These are phyloP conservation scores for Phaeosphaeriaceae sp. DNA, from an alignment of 2,329 filamentous ascomycete species.

Conservation along the genomic window DNA sequence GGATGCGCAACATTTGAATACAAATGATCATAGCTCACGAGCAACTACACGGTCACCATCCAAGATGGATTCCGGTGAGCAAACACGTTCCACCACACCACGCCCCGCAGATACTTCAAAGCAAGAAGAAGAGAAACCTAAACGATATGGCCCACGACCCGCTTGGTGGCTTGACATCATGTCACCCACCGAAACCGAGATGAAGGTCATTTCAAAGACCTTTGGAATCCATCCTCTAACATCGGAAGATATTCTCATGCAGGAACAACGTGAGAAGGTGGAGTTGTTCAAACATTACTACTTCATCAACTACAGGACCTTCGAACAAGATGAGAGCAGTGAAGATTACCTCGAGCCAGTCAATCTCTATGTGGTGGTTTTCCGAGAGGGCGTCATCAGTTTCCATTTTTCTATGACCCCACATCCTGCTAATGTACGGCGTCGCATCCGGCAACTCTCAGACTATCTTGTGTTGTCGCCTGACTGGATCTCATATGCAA, in stretches of 20 bases:
- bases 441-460: conserved; percentile 88
- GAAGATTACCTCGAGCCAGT: conserved; percentile 93
- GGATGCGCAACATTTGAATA: conserved; percentile 27
- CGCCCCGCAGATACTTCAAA: conserved; percentile 51
- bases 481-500: conserved; percentile 98
- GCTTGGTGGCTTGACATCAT: conserved; percentile 97
- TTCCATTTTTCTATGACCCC: conserved; percentile 98
- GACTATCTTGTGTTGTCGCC: conserved; percentile 93
- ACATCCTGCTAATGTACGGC: conserved; percentile 92
- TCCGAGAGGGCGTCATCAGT: conserved; percentile 91
- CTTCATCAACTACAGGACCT: conserved; percentile 97
- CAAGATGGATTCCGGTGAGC: conserved; percentile 46
- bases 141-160: conserved; percentile 74
- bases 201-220: conserved; percentile 89
- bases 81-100: conserved; percentile 60
- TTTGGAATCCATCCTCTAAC: conserved; percentile 97
- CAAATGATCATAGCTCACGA: conserved; percentile 35
- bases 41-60: conserved; percentile 38
- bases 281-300: conserved; percentile 98
- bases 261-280: conserved; percentile 97
- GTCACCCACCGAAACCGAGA: conserved; percentile 89
- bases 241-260: conserved; percentile 94
- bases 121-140: conserved; percentile 41
- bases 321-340: conserved; percentile 90
- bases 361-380: conserved; percentile 97